These are phyloP conservation scores for Pseudogymnoascus sp. DNA, from an alignment of 2,329 filamentous ascomycete species.

Conservation along the genomic window DNA sequence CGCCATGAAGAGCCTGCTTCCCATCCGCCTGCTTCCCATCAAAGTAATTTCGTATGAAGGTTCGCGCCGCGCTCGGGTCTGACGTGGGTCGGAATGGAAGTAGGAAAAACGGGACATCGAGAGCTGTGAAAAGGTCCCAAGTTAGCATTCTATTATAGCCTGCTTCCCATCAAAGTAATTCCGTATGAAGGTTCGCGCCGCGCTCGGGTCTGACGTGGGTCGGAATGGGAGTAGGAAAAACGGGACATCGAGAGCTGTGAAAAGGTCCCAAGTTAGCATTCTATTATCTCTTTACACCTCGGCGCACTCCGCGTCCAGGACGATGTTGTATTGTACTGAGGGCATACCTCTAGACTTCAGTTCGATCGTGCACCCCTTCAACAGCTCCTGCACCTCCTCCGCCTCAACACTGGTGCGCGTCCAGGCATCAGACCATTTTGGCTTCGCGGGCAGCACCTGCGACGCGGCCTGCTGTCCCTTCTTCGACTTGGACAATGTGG, in stretches of 20 bases:
- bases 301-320: not conserved
- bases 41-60: constrained; percentile 90
- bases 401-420: constrained; percentile 71
- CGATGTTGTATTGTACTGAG: not conserved
- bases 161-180: constrained; percentile 81
- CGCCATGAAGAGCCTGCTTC: constrained; percentile 57
- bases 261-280: not conserved
- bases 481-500: constrained; percentile 48
- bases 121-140: constrained; percentile 43
- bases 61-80: constrained; percentile 83
- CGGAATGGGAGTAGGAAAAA: constrained; percentile 93
- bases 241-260: constrained; percentile 72
- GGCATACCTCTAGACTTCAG: constrained; percentile 84
- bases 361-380: constrained; percentile 78
- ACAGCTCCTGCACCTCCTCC: constrained; percentile 82
- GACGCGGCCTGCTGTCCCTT: constrained; percentile 51
- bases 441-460: constrained; percentile 54
- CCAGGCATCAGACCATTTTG: constrained; percentile 83
- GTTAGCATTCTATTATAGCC: not conserved
- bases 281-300: not conserved
- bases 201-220: constrained; percentile 83
- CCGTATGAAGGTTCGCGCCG: constrained; percentile 83
- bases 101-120: constrained; percentile 86
- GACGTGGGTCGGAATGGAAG: constrained; percentile 90
- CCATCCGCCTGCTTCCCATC: constrained; percentile 54